Evolutionary conservation across 768 basidiomycete genomes (phyloP).

Genomic region (Lentinula aciculospora): DNA sequence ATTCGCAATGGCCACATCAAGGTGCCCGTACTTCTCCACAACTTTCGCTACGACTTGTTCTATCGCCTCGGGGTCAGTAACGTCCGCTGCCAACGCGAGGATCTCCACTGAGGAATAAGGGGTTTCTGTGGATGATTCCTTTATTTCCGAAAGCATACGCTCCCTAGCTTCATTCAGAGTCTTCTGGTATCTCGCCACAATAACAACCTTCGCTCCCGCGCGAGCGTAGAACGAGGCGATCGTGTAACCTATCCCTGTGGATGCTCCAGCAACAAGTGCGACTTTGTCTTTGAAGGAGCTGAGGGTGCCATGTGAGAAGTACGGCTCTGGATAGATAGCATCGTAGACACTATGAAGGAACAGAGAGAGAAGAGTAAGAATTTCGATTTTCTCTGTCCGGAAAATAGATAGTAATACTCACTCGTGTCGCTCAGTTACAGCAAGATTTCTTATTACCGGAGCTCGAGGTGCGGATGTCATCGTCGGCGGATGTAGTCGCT

Average conservation of each 20-base stretch:
- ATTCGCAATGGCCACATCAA: conserved; percentile 23
- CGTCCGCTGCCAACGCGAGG: conserved; percentile 18
- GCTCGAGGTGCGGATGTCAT: not conserved
- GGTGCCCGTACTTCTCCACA: conserved; percentile 17
- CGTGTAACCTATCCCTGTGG: conserved; percentile 20
- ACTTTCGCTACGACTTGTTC: conserved; percentile 17
- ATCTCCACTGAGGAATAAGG: conserved; percentile 12
- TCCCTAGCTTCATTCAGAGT: conserved; percentile 15
- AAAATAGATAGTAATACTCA: not conserved
- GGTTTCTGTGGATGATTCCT: not conserved
- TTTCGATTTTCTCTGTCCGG: not conserved
- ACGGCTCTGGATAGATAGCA: conserved; percentile 18
- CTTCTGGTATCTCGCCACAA: conserved; percentile 15
- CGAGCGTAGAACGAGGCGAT: conserved; percentile 19
- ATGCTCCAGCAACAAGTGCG: conserved; percentile 22
- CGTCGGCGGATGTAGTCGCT: not conserved
- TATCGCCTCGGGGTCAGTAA: conserved; percentile 14
- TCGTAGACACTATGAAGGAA: conserved; percentile 20
- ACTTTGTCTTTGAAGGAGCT: conserved; percentile 17
- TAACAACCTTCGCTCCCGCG: conserved; percentile 19
- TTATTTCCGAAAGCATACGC: conserved; percentile 11
- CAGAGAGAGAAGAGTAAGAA: too few relatives aligned
- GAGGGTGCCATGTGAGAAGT: conserved; percentile 11
- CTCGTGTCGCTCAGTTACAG: not conserved
- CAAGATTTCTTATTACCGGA: not conserved